Base-by-base conservation (phyloP, 805 yeast species). In the Ogataea pilisensis region DNA sequence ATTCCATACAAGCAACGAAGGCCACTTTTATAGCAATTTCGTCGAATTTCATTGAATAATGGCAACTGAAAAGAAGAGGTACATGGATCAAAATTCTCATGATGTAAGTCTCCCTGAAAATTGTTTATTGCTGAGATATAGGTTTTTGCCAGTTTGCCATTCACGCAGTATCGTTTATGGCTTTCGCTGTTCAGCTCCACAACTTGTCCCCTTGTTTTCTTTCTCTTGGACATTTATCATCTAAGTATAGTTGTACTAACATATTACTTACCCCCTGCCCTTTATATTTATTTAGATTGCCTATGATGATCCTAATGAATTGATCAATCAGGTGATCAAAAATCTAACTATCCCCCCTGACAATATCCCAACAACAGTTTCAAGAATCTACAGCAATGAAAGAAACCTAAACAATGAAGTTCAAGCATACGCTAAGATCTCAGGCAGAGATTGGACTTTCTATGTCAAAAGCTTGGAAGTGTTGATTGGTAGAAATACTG, bases 371-470 rank as follows among this genome's bases (percentile, higher is more conserved):
- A 88, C 96, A 1, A 76, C 77, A 47, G 98, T 90, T 5, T 77
- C 95, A 11, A 68, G 66, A 35, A 74, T 68, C 20, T 86, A 76
- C 58, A 78, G 91, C 41, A 93, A 93, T 61, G 87, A 81, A 38
- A 77, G 78, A 45, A 84, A 78, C 49, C 55, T 65, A 44, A 78
- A 77, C 46, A 72, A 77, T 38, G 96, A 90, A 60, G 90, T 93
- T n/a, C 95, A 90, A 65, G 99, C 99, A 0, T 93, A 91, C 62
- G 99, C 97, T 27, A 93, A 93, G 62, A 82, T 93, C 35, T 90
- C 97, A 0, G 99, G 99, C 33, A 68, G 74, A 27, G 80, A 79
- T 55, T 93, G 99, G 99, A 91, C 99, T 2, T 93, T 75, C 60
- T 93, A 89, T 57, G 96, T 93, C 32, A 87, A 90, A 58, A 70